phyloP scores from a whole-genome alignment of 1,284 basidiomycete species.

The Fistulina hepatica region DNA sequence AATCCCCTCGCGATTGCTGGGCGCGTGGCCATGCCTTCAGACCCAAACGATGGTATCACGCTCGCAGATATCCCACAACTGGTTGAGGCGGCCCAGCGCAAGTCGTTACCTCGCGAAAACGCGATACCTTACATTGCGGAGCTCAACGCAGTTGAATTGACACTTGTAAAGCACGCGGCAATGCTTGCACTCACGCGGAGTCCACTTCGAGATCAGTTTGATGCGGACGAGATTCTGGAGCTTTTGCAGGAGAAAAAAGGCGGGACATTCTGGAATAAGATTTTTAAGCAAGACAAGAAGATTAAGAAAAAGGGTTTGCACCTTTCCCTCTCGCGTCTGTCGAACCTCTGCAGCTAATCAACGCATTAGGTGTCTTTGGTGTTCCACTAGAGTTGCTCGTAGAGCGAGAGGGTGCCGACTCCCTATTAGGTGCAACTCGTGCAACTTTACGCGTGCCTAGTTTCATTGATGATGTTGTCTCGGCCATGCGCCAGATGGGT shows the following conservation, averaged over 20 bases:
- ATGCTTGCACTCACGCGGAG: conserved; percentile 73
- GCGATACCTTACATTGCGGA: conserved; percentile 76
- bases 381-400: conserved; percentile 90
- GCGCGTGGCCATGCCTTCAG: too few species aligned
- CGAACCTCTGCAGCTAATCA: background rate
- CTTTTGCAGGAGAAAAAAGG: conserved; percentile 89
- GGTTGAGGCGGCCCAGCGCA: conserved; percentile 82
- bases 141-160: conserved; percentile 74
- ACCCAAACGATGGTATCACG: conserved; percentile 73
- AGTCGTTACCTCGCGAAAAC: conserved; percentile 65
- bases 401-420: conserved; percentile 93
- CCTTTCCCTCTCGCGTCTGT: conserved; percentile 4
- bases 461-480: conserved; percentile 96
- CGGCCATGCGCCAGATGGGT: conserved; percentile 99
- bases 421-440: conserved; percentile 81
- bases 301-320: conserved; percentile 80
- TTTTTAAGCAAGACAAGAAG: conserved; percentile 94
- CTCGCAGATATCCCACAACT: conserved; percentile 95
- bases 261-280: conserved; percentile 94
- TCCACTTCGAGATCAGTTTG: conserved; percentile 71
- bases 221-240: conserved; percentile 89
- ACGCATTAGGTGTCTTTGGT: conserved; percentile 67
- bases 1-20: too few species aligned
- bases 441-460: conserved; percentile 84
- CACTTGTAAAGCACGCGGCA: conserved; percentile 89